Percentiles rank a stretch among this genome's conserved stretches.
phyloP scores from a whole-genome alignment of 208 protist species.

The Leishmania tropica region DNA sequence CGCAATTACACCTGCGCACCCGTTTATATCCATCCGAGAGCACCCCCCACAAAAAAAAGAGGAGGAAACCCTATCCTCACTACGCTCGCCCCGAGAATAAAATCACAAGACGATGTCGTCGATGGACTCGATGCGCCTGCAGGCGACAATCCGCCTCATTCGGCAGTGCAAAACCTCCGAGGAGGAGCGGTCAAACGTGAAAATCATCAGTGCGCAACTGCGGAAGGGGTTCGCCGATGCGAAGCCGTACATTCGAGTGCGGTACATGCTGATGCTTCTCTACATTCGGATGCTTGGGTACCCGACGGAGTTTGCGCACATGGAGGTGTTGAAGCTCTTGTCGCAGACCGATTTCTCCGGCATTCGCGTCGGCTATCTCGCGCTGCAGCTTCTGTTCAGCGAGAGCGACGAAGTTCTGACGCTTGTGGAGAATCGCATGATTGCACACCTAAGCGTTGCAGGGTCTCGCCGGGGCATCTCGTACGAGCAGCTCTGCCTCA shows the following conservation, averaged over 20 bases:
- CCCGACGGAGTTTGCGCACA: constrained; percentile 99
- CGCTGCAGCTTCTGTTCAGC: constrained; percentile 95
- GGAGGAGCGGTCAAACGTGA: constrained; percentile 97
- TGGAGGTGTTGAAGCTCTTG: constrained; percentile 99
- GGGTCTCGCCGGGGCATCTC: constrained; percentile 20
- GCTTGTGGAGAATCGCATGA: constrained; percentile 98
- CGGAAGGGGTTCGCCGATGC: constrained; percentile 94
- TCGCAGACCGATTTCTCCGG: constrained; percentile 95
- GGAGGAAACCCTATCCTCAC: background rate
- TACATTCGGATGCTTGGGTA: constrained; percentile 99
- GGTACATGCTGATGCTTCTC: constrained; percentile 99
- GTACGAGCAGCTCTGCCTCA: constrained; percentile 76
- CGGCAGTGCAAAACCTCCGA: constrained; percentile 96
- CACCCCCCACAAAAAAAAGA: background rate
- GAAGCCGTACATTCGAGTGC: constrained; percentile 92
- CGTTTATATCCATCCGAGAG: background rate
- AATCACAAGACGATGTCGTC: constrained; percentile 46
- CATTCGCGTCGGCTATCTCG: constrained; percentile 98
- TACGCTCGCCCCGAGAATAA: background rate
- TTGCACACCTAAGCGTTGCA: constrained; percentile 91
- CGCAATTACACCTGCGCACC: background rate
- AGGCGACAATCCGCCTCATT: constrained; percentile 97
- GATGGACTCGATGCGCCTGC: constrained; percentile 83
- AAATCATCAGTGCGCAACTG: constrained; percentile 96
- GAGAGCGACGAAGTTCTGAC: constrained; percentile 98